Base-by-base conservation (phyloP, 805 yeast species). In the Myxozyma lipomycoides region DNA sequence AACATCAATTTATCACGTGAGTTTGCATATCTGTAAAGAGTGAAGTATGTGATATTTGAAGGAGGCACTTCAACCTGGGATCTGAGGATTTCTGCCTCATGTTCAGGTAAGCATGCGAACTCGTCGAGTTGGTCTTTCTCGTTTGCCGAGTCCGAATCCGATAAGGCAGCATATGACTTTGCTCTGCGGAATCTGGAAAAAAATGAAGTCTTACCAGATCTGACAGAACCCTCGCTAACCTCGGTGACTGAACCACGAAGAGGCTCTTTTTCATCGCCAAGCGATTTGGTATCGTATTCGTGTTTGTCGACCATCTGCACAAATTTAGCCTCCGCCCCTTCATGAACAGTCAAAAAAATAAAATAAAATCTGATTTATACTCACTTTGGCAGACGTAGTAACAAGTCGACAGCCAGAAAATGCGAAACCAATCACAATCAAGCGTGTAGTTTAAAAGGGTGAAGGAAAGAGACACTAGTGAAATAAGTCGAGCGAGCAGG, bases 1-100 rank as follows among this genome's bases (percentile, higher is more conserved):
- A 69, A 59, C 21, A 68, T 45, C 32, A 59, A 40, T 2, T 54
- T 36, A 39, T 71, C 75, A 26, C 36, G 45, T 10, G 52, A 47
- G 38, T 61, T 61, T 6, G 74, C 72, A 56, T 67, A 71, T 22
- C 69, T 55, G 54, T 61, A 71, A 22, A 71, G 51, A 9, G 54
- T 46, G 48, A 51, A 52, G 51, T 66, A 61, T 21, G 60, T 52
- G 4, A 67, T 64, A 1, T 47, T 48, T 2, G 58, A 52, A 12
- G 58, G 43, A 5, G 46, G 45, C 25, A 56, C 57, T 4, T 56
- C 51, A 4, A 67, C 62, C 57, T 71, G 75, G n/a, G 60, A 59
- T 30, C 69, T 58, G 18, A 71, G 61, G 3, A 69, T 56, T 17
- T 49, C 58, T 1, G 66, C 70, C 30, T 69, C 74, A 2, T 63